Evolutionary conservation across 2,329 filamentous ascomycete species (phyloP).

Genomic region (Cladosporium sp.): DNA sequence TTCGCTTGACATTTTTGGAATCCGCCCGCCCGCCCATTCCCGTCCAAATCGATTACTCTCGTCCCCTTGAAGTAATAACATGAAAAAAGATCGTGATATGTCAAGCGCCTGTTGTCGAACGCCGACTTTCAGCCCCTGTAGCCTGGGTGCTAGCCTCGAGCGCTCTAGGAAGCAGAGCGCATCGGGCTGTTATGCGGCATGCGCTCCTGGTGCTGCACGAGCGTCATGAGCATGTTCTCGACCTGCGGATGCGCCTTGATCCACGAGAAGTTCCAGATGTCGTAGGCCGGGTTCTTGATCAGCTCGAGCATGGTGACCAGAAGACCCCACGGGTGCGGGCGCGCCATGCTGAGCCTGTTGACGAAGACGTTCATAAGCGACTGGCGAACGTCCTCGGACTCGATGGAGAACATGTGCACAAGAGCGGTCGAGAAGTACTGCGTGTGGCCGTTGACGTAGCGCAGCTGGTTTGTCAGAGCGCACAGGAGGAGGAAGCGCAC

Average conservation of each 20-base stretch:
- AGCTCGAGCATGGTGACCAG: conserved; percentile 84
- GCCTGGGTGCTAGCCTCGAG: background rate
- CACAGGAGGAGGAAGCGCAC: conserved; percentile 77
- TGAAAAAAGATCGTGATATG: background rate
- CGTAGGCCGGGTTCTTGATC: conserved; percentile 82
- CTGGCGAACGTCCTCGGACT: conserved; percentile 71
- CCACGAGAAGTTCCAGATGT: conserved; percentile 88
- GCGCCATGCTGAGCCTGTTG: conserved; percentile 79
- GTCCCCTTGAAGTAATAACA: background rate
- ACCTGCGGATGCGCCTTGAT: conserved; percentile 88
- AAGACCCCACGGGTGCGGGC: conserved; percentile 93
- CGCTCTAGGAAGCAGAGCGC: conserved; percentile 6
- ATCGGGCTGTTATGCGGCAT: conserved; percentile 9
- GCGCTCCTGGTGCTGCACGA: conserved; percentile 24
- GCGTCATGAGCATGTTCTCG: conserved; percentile 28
- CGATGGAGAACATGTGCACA: conserved; percentile 67
- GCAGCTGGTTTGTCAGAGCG: conserved; percentile 84
- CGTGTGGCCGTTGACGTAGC: conserved; percentile 82
- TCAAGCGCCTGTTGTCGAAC: background rate
- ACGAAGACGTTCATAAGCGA: conserved; percentile 84
- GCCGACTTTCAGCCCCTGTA: background rate
- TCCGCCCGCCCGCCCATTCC: background rate
- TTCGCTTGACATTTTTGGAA: background rate
- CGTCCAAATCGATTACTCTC: background rate
- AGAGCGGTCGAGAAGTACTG: conserved; percentile 87